These are phyloP conservation scores for Monosporascus sp. DNA, from an alignment of 2,329 filamentous ascomycete species.

Conservation along the genomic window DNA sequence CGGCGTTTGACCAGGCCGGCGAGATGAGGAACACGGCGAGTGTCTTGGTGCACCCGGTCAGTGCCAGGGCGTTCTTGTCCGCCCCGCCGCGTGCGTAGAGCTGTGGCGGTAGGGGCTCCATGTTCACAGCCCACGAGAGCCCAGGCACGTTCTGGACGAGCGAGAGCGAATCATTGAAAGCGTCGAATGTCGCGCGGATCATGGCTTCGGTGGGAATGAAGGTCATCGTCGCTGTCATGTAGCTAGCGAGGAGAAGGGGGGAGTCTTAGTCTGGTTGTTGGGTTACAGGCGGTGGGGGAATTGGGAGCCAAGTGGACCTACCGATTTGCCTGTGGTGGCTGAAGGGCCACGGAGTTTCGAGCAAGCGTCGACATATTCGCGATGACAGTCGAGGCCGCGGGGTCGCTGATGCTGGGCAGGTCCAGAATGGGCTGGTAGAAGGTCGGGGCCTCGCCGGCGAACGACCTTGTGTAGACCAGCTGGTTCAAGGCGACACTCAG, in stretches of 20 bases:
- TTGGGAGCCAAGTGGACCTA: no score
- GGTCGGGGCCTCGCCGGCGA: neutral
- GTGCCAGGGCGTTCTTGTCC: neutral
- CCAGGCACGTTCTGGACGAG: neutral
- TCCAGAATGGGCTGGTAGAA: neutral
- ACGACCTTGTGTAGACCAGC: slow-evolving; percentile 3
- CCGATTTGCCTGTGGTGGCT: no score
- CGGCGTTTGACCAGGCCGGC: neutral
- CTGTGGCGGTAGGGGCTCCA: slow-evolving; percentile 5
- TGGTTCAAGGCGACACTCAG: neutral
- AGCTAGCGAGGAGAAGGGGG: neutral
- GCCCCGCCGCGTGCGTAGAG: slow-evolving; percentile 2
- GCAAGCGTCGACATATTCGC: neutral
- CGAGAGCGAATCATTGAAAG: neutral
- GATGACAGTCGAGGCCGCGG: neutral
- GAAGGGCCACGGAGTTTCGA: no score
- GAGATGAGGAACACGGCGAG: neutral
- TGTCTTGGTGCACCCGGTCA: neutral
- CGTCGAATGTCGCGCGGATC: neutral
- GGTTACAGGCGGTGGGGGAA: neutral
- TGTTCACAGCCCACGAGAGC: slow-evolving; percentile 1
- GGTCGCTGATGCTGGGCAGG: slow-evolving; percentile 1
- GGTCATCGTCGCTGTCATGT: neutral
- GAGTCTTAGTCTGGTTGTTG: no score
- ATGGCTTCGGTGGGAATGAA: neutral